Evolutionary conservation across 2,329 filamentous ascomycete species (phyloP).

Genomic region (Hysterium pulicare): DNA sequence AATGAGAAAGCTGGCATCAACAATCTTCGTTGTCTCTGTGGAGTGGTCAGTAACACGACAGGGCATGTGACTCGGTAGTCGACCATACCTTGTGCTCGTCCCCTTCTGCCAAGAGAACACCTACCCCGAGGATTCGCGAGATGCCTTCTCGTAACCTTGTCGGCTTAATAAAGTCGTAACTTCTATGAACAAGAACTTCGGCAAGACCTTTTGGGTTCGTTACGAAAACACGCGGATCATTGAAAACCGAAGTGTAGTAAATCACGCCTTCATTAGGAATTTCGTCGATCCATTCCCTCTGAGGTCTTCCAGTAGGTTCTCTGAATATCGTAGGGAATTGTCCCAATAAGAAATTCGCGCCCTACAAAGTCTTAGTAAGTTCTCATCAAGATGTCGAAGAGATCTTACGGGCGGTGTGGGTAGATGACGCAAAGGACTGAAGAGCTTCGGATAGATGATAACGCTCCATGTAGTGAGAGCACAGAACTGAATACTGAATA

Average conservation of each 20-base stretch:
- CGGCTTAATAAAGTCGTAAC: constrained; percentile 52
- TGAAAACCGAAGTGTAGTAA: constrained; percentile 49
- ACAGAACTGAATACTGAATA: constrained; percentile 39
- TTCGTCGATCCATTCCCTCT: constrained; percentile 50
- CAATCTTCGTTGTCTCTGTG: constrained; percentile 44
- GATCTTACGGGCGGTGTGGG: constrained; percentile 50
- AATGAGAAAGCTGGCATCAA: constrained; percentile 51
- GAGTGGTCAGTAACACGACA: constrained; percentile 6
- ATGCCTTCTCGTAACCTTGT: neutral
- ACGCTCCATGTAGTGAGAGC: constrained; percentile 40
- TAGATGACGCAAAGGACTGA: constrained; percentile 58
- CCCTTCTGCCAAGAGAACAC: constrained; percentile 75
- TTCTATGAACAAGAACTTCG: constrained; percentile 50
- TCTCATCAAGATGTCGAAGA: neutral
- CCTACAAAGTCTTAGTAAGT: constrained; percentile 12
- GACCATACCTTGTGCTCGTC: constrained; percentile 70
- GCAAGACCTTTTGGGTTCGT: constrained; percentile 47
- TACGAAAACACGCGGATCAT: constrained; percentile 43
- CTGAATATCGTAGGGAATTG: constrained; percentile 42
- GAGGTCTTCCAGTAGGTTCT: constrained; percentile 44
- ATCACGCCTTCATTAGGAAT: constrained; percentile 56
- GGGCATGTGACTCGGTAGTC: neutral
- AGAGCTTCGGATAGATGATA: constrained; percentile 55
- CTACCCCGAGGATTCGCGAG: constrained; percentile 60
- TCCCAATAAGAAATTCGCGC: constrained; percentile 36